Conservation (phyloP, 441 rosid genomes). For the Omphalea diandra region DNA sequence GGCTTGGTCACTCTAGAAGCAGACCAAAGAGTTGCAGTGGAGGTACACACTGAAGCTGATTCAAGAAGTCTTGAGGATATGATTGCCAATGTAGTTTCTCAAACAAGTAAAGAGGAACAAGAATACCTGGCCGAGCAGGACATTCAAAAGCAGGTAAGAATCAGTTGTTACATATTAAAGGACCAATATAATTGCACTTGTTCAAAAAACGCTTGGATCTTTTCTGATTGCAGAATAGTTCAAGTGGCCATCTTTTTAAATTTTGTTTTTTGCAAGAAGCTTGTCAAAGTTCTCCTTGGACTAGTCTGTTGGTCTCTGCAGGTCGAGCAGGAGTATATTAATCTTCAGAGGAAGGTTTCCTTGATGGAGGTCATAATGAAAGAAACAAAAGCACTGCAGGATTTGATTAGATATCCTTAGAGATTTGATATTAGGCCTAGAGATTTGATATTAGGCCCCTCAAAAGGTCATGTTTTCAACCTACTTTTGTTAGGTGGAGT, state of each 20-base stretch:
- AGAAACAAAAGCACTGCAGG: slow-evolving; percentile 48
- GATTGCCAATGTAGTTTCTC: slow-evolving; percentile 43
- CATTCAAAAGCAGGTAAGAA: slow-evolving; percentile 53
- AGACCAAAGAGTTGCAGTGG: slow-evolving; percentile 20
- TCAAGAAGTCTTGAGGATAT: slow-evolving; percentile 35
- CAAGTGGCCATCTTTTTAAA: not conserved
- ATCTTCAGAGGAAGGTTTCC: slow-evolving; percentile 55
- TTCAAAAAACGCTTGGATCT: not conserved
- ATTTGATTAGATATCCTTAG: slow-evolving; percentile 61
- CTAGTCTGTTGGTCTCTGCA: slow-evolving; percentile 27
- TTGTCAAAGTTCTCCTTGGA: slow-evolving; percentile 12
- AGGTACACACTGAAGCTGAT: slow-evolving; percentile 30
- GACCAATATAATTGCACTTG: not conserved
- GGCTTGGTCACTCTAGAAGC: slow-evolving; percentile 24
- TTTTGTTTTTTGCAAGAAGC: not conserved
- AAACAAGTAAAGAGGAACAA: slow-evolving; percentile 50
- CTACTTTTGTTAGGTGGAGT: not conserved
- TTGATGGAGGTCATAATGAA: slow-evolving; percentile 51
- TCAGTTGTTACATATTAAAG: not conserved
- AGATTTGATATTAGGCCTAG: too few relatives aligned
- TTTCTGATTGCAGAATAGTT: slow-evolving; percentile 8
- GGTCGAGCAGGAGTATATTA: slow-evolving; percentile 55
- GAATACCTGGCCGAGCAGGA: slow-evolving; percentile 43
- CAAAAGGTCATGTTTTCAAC: slow-evolving; percentile 17
- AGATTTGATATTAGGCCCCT: slow-evolving; percentile 5